These are phyloP conservation scores for Delitschia confertaspora DNA, from an alignment of 495 filamentous ascomycete genomes.

Conservation along the genomic window DNA sequence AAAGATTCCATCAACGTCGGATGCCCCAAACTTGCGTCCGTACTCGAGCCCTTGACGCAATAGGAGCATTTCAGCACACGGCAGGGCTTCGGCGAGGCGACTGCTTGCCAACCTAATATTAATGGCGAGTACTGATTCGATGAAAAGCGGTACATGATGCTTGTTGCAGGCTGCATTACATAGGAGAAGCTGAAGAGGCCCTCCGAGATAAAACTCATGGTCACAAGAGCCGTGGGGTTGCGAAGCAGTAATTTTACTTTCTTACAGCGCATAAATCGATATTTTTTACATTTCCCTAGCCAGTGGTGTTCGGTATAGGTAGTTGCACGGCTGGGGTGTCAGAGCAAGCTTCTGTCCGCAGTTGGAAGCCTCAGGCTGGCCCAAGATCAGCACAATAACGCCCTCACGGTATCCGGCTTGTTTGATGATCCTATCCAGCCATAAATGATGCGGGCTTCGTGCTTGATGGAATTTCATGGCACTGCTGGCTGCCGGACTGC, in stretches of 20 bases:
- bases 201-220: constrained; percentile 8
- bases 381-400: constrained; percentile 7
- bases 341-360: constrained; percentile 1
- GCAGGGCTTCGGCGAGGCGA: constrained; percentile 27
- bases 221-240: constrained; percentile 18
- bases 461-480: background rate
- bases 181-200: constrained; percentile 16
- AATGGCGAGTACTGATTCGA: constrained; percentile 22
- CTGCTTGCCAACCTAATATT: constrained; percentile 14
- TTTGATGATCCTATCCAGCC: too few species aligned
- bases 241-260: constrained; percentile 13
- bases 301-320: too few species aligned
- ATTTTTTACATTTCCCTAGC: too few species aligned
- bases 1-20: constrained; percentile 10
- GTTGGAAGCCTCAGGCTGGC: background rate
- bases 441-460: constrained; percentile 7
- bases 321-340: constrained; percentile 5
- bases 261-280: constrained; percentile 15
- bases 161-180: constrained; percentile 24
- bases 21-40: constrained; percentile 24
- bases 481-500: constrained; percentile 3
- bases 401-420: too few species aligned
- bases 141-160: constrained; percentile 20
- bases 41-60: constrained; percentile 23
- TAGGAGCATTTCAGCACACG: constrained; percentile 17